Percentiles rank a stretch among this genome's conserved stretches.
Conservation (phyloP, 2,329 filamentous ascomycete genomes). For the Herpotrichia juniperi region DNA sequence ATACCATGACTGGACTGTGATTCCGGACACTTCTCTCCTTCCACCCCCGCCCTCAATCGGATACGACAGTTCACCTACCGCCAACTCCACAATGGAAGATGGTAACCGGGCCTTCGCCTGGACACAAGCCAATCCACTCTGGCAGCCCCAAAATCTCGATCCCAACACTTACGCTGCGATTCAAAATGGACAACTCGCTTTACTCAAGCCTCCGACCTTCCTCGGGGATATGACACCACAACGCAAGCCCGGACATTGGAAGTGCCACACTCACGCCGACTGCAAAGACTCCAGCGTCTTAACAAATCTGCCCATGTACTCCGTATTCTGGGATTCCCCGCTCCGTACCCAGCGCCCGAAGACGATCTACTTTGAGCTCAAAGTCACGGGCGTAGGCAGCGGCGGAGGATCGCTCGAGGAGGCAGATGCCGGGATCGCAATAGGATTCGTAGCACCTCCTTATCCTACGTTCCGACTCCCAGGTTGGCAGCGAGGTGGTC, state of each 20-base stretch:
- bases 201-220: slow-evolving; percentile 39
- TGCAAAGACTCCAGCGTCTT: slow-evolving; percentile 68
- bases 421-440: slow-evolving; percentile 63
- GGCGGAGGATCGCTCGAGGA: slow-evolving; percentile 33
- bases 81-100: slow-evolving; percentile 70
- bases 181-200: slow-evolving; percentile 56
- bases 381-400: slow-evolving; percentile 55
- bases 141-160: slow-evolving; percentile 58
- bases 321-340: slow-evolving; percentile 62
- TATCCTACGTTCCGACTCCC: slow-evolving; percentile 80
- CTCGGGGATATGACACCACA: slow-evolving; percentile 54
- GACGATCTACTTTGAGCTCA: slow-evolving; percentile 75
- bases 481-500: slow-evolving; percentile 77
- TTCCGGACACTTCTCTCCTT: slow-evolving; percentile 74
- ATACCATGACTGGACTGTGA: slow-evolving; percentile 74
- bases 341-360: slow-evolving; percentile 60
- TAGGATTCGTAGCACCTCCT: slow-evolving; percentile 75
- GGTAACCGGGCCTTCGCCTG: slow-evolving; percentile 70
- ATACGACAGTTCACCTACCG: slow-evolving; percentile 68
- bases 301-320: slow-evolving; percentile 73
- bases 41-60: slow-evolving; percentile 74
- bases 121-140: slow-evolving; percentile 67
- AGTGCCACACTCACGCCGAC: slow-evolving; percentile 51
- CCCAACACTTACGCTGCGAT: slow-evolving; percentile 56
- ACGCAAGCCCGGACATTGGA: slow-evolving; percentile 44